Evolutionary conservation across 1,139 yeast species (phyloP), one percentile per base, ranked within the genome.

Genomic region (Candida tropicalis): DNA sequence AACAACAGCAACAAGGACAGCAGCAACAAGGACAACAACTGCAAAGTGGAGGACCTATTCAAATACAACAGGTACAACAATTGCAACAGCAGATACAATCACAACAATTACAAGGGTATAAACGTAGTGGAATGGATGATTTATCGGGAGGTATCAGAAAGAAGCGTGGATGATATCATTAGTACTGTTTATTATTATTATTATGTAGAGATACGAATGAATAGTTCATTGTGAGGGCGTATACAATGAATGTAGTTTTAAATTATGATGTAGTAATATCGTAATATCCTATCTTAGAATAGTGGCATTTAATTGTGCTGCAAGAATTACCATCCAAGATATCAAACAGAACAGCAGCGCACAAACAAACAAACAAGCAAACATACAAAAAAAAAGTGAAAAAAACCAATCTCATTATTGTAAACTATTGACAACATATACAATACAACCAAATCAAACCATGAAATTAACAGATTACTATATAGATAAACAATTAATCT

Each of bases 401-500:
- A 18, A 18, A 18, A 18, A 18, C 22, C 22, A 18, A 18, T 18
- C 7, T 18, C n/a, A n/a, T n/a, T n/a, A n/a, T n/a, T n/a, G n/a
- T n/a, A n/a, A n/a, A n/a, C n/a, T n/a, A n/a, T n/a, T n/a, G n/a
- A n/a, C n/a, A n/a, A n/a, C n/a, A n/a, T n/a, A n/a, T n/a, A n/a
- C n/a, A n/a, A n/a, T n/a, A n/a, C n/a, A n/a, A n/a, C n/a, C n/a
- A n/a, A n/a, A n/a, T n/a, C n/a, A n/a, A 20, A 20, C 4, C 8
- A 20, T 46, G 51, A 48, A 46, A 25, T 17, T 46, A 15, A 22
- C 45, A 11, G 43, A 42, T 17, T 37, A 31, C 25, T 68, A 61
- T 46, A 48, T 38, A 15, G 53, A 61, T 15, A 50, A 58, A 35
- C 49, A 53, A 33, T 45, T 60, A 11, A 52, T 72, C 18, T 65